Percentiles rank a stretch among this genome's conserved stretches.
phyloP scores from a whole-genome alignment of 2,329 filamentous ascomycete species.

The Aspergillus ochraceus region DNA sequence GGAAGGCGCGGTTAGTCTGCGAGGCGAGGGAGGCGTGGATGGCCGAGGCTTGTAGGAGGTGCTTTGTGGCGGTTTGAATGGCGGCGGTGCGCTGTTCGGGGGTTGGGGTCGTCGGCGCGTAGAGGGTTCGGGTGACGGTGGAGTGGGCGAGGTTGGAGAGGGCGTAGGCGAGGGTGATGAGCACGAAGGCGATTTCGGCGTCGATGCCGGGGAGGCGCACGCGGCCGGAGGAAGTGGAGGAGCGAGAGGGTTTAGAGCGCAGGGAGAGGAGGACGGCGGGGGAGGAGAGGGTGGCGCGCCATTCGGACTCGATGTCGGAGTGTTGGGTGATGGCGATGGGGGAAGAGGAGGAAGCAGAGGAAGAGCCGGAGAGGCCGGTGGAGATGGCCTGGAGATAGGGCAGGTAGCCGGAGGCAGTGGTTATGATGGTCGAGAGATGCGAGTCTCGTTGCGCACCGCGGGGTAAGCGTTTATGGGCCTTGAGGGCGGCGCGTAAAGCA shows the following conservation, averaged over 20 bases:
- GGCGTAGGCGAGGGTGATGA: slow-evolving; percentile 75
- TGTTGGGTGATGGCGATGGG: slow-evolving; percentile 67
- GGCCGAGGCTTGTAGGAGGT: slow-evolving; percentile 74
- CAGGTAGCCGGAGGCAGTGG: slow-evolving; percentile 72
- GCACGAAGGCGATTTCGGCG: slow-evolving; percentile 77
- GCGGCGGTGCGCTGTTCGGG: slow-evolving; percentile 68
- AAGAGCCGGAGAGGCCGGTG: slow-evolving; percentile 62
- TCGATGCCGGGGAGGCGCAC: slow-evolving; percentile 72
- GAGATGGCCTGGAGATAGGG: slow-evolving; percentile 81
- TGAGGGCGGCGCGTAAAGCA: slow-evolving; percentile 78
- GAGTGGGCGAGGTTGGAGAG: slow-evolving; percentile 71
- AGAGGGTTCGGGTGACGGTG: slow-evolving; percentile 67
- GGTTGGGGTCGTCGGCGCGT: slow-evolving; percentile 63
- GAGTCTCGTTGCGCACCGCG: slow-evolving; percentile 64
- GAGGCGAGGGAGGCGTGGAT: slow-evolving; percentile 71
- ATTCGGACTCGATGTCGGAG: slow-evolving; percentile 69
- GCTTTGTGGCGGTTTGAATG: slow-evolving; percentile 72
- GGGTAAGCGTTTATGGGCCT: slow-evolving; percentile 85
- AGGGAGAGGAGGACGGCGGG: slow-evolving; percentile 26
- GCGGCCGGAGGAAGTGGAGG: slow-evolving; percentile 55
- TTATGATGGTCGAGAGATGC: slow-evolving; percentile 69
- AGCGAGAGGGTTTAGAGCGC: slow-evolving; percentile 32
- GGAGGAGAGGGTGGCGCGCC: slow-evolving; percentile 78
- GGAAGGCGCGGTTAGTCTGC: slow-evolving; percentile 45
- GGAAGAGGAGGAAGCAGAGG: slow-evolving; percentile 49